A percentile compares a stretch with the other conserved stretches of the same genome.
Conservation (phyloP, 176 grass and related monocot species). For the Urochloa ruziziensis region DNA sequence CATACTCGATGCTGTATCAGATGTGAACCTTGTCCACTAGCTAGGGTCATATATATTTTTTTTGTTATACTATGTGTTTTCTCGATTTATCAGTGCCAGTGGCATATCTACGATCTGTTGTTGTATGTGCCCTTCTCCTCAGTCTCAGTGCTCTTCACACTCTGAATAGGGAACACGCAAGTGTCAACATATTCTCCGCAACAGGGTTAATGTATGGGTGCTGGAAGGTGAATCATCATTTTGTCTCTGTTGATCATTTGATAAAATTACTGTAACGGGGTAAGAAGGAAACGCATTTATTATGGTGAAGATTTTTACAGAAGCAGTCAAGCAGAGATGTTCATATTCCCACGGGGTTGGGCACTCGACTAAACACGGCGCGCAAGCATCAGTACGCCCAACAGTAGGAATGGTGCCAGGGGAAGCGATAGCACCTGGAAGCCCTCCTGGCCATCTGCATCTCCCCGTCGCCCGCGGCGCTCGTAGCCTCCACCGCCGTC, state of each 20-base stretch:
- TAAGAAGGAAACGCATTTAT: too few species aligned
- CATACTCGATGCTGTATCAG: background rate
- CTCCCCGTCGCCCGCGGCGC: background rate
- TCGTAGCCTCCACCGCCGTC: background rate
- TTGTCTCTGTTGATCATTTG: background rate
- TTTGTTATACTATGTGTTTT: background rate
- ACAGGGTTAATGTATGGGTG: too few species aligned
- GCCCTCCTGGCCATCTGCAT: background rate
- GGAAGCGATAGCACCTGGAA: background rate
- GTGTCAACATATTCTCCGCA: background rate
- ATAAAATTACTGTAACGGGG: too few species aligned
- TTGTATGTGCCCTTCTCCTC: background rate
- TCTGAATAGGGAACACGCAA: background rate
- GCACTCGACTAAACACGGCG: background rate
- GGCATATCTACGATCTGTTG: background rate
- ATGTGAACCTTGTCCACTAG: background rate
- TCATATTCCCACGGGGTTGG: too few species aligned
- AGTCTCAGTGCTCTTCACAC: background rate
- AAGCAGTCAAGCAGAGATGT: too few species aligned
- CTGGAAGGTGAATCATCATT: too few species aligned
- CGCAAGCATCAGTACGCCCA: background rate
- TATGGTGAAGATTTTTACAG: too few species aligned
- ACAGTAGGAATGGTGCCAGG: rapidly evolving
- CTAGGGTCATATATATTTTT: background rate
- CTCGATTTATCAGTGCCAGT: background rate